Evolutionary conservation across 2,329 filamentous ascomycete species (phyloP).

Genomic region (Stemphylium beticola): DNA sequence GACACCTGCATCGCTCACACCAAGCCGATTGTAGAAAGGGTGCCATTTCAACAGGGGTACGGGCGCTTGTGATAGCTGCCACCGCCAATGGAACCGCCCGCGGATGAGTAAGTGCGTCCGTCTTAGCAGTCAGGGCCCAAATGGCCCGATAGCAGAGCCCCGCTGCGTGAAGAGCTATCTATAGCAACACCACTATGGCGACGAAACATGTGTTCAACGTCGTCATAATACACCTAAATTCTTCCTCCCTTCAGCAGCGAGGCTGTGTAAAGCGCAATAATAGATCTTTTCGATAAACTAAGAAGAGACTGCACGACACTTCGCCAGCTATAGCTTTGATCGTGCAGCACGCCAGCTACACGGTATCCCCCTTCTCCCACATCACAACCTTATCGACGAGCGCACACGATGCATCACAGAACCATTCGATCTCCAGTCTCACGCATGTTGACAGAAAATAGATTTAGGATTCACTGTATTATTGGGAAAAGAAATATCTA

Average conservation of each 20-base stretch:
- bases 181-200: constrained; percentile 18
- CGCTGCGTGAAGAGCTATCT: constrained; percentile 21
- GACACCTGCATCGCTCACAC: constrained; percentile 12
- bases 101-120: constrained; percentile 9
- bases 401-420: neutral
- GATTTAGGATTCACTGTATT: neutral
- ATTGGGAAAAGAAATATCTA: no score
- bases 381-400: neutral
- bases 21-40: neutral
- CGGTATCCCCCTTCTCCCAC: neutral
- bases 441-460: neutral
- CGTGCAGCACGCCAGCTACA: neutral
- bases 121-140: constrained; percentile 1
- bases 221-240: neutral
- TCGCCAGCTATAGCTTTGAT: neutral
- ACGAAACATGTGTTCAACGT: constrained; percentile 1
- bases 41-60: constrained; percentile 1
- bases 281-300: constrained; percentile 11
- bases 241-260: neutral
- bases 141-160: constrained; percentile 18
- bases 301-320: neutral
- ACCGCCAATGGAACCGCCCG: constrained; percentile 8
- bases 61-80: constrained; percentile 11
- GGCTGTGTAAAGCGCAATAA: constrained; percentile 11
- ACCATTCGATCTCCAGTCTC: neutral